Conservation (phyloP, 495 filamentous ascomycete species). For the Darksidea phi region DNA sequence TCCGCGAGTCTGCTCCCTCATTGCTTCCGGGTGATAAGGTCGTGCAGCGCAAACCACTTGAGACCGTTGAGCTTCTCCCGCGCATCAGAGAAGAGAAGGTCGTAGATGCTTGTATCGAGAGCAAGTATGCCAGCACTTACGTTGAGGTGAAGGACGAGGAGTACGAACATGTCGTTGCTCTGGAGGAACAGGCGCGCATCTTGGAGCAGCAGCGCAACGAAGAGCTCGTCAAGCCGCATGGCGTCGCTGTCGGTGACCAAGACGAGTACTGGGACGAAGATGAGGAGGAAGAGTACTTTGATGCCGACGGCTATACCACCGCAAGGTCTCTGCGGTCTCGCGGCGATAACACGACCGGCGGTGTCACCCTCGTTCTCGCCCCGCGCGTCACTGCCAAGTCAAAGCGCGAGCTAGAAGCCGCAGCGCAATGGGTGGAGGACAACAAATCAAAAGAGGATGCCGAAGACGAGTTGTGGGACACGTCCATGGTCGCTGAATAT, state of each 20-base stretch:
- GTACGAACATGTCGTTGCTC: conserved; percentile 36
- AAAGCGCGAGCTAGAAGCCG: conserved; percentile 65
- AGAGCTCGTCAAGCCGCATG: conserved; percentile 31
- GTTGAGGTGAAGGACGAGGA: conserved; percentile 12
- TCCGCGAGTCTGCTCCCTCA: too few species aligned
- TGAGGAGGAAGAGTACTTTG: conserved; percentile 72
- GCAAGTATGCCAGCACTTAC: background rate
- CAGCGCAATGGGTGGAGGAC: conserved; percentile 65
- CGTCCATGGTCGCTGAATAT: conserved; percentile 98
- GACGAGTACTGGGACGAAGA: conserved; percentile 78
- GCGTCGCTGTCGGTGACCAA: conserved; percentile 51
- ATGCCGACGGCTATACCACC: conserved; percentile 79
- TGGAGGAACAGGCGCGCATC: conserved; percentile 35
- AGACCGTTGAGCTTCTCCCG: background rate
- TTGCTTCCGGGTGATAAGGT: too few species aligned
- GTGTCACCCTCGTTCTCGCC: conserved; percentile 68
- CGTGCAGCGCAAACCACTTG: too few species aligned
- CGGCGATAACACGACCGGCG: conserved; percentile 78
- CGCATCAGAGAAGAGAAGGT: conserved; percentile 13
- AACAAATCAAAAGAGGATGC: conserved; percentile 61
- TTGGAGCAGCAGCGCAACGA: conserved; percentile 36
- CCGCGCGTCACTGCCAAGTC: conserved; percentile 64
- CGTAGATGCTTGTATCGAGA: too few species aligned
- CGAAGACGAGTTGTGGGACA: conserved; percentile 86
- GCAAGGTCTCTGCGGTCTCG: conserved; percentile 69